Base-by-base conservation (phyloP, 176 grass and related monocot species). In the Cocos nucifera region DNA sequence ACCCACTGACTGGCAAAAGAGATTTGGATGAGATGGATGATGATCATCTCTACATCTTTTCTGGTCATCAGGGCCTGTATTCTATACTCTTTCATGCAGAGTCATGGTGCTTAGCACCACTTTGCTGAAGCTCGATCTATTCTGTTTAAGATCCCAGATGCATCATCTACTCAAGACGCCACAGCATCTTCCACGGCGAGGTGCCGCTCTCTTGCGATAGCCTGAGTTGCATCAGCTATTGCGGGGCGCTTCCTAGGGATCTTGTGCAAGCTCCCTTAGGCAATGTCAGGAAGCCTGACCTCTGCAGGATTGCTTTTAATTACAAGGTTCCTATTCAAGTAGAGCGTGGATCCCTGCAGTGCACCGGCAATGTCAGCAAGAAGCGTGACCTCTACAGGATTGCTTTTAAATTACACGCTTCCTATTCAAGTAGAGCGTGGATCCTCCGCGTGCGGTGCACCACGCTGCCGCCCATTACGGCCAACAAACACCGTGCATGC, bases 61-160 rank as follows among this genome's bases (percentile, higher is more conserved):
- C 25, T 25, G 25, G 3, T 25, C 25, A 59, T 59, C 23, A 59
- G 17, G 3, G 57, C 49, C 19, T 60, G 53, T 62, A 64, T 17
- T 44, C 12, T 50, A 58, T 51, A 67, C 17, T 48, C 74, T 69
- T 58, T 96, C 51, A 61, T 80, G 71, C 81, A n/a, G 73, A 14
- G 93, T 76, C 35, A 91, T 86, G 56, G 83, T 83, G 54, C 58
- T 85, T 26, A 98, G 76, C 70, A 92, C 87, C 48, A 92, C 70
- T 21, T 28, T 98, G 84, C 60, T 88, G 83, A 64, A 80, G 35
- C 56, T 21, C n/a, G n/a, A 21, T 91, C 81, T 56, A 97, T 97
- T 66, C 87, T 79, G 62, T 78, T 73, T 15, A 91, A 49, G 56
- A 85, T 72, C 1, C 78, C 85, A 32, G 65, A 64, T 14, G 84